phyloP scores from a whole-genome alignment of 768 basidiomycete species.

The Mycena belliarum region DNA sequence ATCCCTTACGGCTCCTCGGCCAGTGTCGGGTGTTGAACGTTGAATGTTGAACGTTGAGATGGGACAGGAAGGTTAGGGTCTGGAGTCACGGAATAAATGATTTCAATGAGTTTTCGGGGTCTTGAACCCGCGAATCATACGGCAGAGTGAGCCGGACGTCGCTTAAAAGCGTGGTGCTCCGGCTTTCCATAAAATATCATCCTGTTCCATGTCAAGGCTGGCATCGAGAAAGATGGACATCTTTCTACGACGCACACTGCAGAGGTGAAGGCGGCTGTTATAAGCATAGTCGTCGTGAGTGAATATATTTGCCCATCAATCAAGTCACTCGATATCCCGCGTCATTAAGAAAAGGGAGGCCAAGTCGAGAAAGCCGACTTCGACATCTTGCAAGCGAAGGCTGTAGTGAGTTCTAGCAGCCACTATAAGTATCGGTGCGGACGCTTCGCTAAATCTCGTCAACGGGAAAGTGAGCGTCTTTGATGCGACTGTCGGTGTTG shows the following conservation, averaged over 20 bases:
- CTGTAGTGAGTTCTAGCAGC: background rate
- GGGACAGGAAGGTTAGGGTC: no score
- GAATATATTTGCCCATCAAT: background rate
- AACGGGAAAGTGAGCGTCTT: background rate
- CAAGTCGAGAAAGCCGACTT: background rate
- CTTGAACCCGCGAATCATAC: no score
- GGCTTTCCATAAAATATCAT: no score
- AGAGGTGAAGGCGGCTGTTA: background rate
- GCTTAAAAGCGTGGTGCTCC: no score
- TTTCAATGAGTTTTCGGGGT: no score
- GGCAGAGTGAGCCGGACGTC: no score
- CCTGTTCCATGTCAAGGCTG: background rate
- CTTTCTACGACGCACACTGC: background rate
- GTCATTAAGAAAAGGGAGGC: background rate
- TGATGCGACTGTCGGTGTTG: background rate
- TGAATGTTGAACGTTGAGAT: no score
- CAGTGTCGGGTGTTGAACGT: no score
- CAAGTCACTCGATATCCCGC: background rate
- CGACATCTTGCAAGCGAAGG: background rate
- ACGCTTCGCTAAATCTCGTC: background rate
- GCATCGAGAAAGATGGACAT: background rate
- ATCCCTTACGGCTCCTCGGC: no score
- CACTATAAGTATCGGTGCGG: background rate
- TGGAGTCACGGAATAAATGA: no score
- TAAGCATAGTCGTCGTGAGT: background rate